Evolutionary conservation across 2,329 filamentous ascomycete genomes (phyloP).

Genomic region (Xylaria sp.): DNA sequence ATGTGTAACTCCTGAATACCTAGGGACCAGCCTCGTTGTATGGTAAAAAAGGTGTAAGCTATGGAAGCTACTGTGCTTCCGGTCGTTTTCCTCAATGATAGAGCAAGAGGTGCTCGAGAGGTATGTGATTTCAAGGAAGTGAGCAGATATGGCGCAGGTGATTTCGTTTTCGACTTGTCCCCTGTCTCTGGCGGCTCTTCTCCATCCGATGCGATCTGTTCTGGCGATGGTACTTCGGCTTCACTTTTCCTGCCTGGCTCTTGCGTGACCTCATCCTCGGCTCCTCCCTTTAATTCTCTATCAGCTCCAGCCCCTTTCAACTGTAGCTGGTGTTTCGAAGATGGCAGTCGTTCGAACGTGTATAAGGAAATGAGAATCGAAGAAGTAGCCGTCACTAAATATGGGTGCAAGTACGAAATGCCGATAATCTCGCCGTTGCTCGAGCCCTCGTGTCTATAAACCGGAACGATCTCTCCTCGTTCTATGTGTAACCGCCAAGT

Average conservation of each 20-base stretch:
- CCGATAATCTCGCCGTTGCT: constrained; percentile 62
- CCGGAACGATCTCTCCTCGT: constrained; percentile 39
- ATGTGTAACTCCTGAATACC: constrained; percentile 87
- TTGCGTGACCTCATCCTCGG: constrained; percentile 2
- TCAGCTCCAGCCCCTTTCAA: constrained; percentile 3
- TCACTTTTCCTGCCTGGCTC: neutral
- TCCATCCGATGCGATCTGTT: constrained; percentile 4
- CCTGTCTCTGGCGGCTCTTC: neutral
- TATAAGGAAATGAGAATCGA: constrained; percentile 73
- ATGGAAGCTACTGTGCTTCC: constrained; percentile 71
- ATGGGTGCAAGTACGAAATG: constrained; percentile 68
- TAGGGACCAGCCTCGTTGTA: constrained; percentile 72
- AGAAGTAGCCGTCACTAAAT: constrained; percentile 71
- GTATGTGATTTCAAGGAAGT: constrained; percentile 78
- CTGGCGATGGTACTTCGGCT: neutral
- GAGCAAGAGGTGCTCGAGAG: constrained; percentile 68
- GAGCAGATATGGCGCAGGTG: constrained; percentile 52
- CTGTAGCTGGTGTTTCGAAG: neutral
- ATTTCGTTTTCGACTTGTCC: neutral
- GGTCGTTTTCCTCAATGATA: constrained; percentile 70
- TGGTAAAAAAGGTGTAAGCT: constrained; percentile 75
- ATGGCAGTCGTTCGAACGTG: constrained; percentile 44
- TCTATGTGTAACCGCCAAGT: constrained; percentile 57
- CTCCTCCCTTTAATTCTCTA: constrained; percentile 3
- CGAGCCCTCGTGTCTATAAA: constrained; percentile 57